Percentiles rank a stretch among this genome's conserved stretches.
phyloP scores from a whole-genome alignment of 257 asterid genomes.

The Forsythia suspensa region DNA sequence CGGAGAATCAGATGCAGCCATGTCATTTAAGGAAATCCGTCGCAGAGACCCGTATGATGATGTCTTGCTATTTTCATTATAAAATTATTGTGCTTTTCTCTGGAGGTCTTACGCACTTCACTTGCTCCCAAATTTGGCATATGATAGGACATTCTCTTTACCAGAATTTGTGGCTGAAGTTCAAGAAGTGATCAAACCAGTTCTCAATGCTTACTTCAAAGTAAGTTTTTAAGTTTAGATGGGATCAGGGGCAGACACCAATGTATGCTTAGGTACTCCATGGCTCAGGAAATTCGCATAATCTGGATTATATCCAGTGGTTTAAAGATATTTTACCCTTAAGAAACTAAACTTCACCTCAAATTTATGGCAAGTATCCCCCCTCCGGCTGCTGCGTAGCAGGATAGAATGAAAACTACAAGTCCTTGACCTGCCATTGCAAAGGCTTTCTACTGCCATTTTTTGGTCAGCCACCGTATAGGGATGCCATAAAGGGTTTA shows the following conservation, averaged over 20 bases:
- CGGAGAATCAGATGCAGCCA: slow-evolving; percentile 93
- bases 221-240: slow-evolving; percentile 43
- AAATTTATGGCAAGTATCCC: background rate
- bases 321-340: background rate
- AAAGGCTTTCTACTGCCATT: background rate
- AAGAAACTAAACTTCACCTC: background rate
- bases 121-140: slow-evolving; percentile 16
- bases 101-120: background rate
- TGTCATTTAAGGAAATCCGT: slow-evolving; percentile 93
- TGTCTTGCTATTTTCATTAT: slow-evolving; percentile 2
- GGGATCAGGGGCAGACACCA: background rate
- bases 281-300: too few relatives aligned
- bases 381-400: background rate
- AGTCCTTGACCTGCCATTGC: background rate
- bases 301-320: too few relatives aligned
- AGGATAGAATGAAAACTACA: background rate
- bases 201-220: slow-evolving; percentile 81
- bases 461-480: background rate
- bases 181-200: slow-evolving; percentile 91
- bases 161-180: slow-evolving; percentile 97
- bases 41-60: slow-evolving; percentile 85
- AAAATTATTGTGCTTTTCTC: background rate
- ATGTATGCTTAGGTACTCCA: too few relatives aligned
- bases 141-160: slow-evolving; percentile 72
- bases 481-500: background rate